Evolutionary conservation across 2,329 filamentous ascomycete species (phyloP).

Genomic region (Microcyclospora pomicola): DNA sequence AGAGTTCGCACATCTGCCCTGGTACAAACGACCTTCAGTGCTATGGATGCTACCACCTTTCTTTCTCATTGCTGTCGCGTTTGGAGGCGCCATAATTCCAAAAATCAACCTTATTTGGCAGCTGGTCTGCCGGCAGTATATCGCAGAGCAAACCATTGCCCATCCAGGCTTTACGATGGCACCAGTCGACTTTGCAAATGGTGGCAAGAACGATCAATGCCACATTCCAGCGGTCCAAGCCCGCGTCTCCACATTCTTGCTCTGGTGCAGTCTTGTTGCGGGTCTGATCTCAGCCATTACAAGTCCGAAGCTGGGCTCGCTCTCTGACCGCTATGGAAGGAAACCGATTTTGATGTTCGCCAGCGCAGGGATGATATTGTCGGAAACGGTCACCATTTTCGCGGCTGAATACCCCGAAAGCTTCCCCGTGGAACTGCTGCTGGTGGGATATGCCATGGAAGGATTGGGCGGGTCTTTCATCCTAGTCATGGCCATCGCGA

Average conservation of each 20-base stretch:
- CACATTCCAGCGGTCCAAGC: constrained; percentile 65
- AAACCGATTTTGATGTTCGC: constrained; percentile 59
- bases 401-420: constrained; percentile 60
- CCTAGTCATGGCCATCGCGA: constrained; percentile 59
- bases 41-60: constrained; percentile 76
- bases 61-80: constrained; percentile 68
- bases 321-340: constrained; percentile 79
- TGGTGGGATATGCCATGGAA: constrained; percentile 65
- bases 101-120: constrained; percentile 76
- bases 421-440: constrained; percentile 63
- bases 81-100: constrained; percentile 73
- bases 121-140: constrained; percentile 72
- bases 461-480: constrained; percentile 84
- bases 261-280: constrained; percentile 59
- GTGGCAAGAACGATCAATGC: constrained; percentile 62
- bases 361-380: constrained; percentile 58
- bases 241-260: constrained; percentile 61
- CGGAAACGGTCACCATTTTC: constrained; percentile 64
- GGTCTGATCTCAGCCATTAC: constrained; percentile 69
- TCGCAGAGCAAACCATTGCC: constrained; percentile 48
- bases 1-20: constrained; percentile 48
- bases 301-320: constrained; percentile 66
- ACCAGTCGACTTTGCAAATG: constrained; percentile 48
- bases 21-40: constrained; percentile 53
- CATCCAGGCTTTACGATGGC: constrained; percentile 47